Conservation (phyloP, 306 rosid species). For the Lathyrus tuberosus region DNA sequence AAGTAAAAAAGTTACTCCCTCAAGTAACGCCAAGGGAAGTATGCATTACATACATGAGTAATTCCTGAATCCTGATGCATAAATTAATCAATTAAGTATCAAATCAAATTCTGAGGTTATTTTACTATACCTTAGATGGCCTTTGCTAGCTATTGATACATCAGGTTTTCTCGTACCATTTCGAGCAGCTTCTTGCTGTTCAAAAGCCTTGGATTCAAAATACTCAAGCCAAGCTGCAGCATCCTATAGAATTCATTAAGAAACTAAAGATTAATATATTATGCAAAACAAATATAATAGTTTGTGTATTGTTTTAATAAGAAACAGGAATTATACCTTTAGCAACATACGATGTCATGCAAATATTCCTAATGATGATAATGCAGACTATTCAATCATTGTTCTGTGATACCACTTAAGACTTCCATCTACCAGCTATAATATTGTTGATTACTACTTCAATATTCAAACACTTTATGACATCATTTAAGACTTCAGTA, state of each 20-base stretch:
- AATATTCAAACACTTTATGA: constrained; percentile 2
- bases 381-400: constrained; percentile 8
- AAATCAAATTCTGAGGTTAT: constrained; percentile 17
- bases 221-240: constrained; percentile 99
- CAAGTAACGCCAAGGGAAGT: constrained; percentile 7
- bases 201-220: constrained; percentile 98
- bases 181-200: constrained; percentile 99
- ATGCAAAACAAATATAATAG: neutral
- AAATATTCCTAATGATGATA: neutral
- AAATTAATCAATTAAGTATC: constrained; percentile 17
- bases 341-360: neutral
- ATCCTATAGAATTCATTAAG: constrained; percentile 61
- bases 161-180: constrained; percentile 96
- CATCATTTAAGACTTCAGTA: constrained; percentile 28
- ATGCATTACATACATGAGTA: constrained; percentile 1
- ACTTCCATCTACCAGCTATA: constrained; percentile 25
- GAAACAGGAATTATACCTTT: neutral
- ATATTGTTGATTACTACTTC: neutral
- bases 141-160: constrained; percentile 98
- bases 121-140: constrained; percentile 82
- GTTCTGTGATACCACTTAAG: constrained; percentile 23
- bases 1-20: neutral
- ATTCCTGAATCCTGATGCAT: constrained; percentile 32
- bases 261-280: constrained; percentile 31
- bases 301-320: neutral